Percentiles rank a stretch among this genome's conserved stretches.
Evolutionary conservation across 768 basidiomycete species (phyloP).

Genomic region (Coprinellus aureogranulatus): DNA sequence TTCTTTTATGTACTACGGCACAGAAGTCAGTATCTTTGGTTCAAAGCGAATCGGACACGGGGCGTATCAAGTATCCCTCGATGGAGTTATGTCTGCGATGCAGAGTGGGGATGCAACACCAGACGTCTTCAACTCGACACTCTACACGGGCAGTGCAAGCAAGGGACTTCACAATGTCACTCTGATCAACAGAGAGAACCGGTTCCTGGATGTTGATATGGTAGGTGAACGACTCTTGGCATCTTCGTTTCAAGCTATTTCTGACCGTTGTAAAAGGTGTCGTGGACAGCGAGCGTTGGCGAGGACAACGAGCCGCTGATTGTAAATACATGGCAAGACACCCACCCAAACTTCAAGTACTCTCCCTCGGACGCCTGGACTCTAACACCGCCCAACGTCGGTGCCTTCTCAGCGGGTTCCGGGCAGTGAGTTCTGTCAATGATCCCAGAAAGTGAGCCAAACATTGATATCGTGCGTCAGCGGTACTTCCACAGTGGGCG

Average conservation of each 20-base stretch:
- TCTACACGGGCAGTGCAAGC: constrained; percentile 4
- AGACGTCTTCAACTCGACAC: constrained; percentile 13
- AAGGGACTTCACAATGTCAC: constrained; percentile 15
- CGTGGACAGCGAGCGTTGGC: constrained; percentile 18
- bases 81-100: constrained; percentile 2
- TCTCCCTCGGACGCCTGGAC: constrained; percentile 17
- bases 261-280: constrained; percentile 10
- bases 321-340: constrained; percentile 23
- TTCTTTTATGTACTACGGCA: constrained; percentile 37
- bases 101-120: constrained; percentile 6
- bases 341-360: constrained; percentile 22
- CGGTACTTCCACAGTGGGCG: constrained; percentile 4
- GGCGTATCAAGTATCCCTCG: constrained; percentile 18
- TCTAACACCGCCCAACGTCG: neutral
- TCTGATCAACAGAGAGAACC: constrained; percentile 12
- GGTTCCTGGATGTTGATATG: constrained; percentile 19
- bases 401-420: constrained; percentile 11
- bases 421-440: constrained; percentile 10
- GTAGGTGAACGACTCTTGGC: too few relatives aligned
- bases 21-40: constrained; percentile 37
- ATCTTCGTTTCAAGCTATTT: too few relatives aligned
- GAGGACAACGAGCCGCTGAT: constrained; percentile 17
- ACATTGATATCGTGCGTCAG: constrained; percentile 2
- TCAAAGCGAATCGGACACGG: constrained; percentile 39
- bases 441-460: neutral